Percentiles rank a stretch among this genome's conserved stretches.
phyloP scores from a whole-genome alignment of 257 asterid genomes.

The Dorcoceras hygrometricum region DNA sequence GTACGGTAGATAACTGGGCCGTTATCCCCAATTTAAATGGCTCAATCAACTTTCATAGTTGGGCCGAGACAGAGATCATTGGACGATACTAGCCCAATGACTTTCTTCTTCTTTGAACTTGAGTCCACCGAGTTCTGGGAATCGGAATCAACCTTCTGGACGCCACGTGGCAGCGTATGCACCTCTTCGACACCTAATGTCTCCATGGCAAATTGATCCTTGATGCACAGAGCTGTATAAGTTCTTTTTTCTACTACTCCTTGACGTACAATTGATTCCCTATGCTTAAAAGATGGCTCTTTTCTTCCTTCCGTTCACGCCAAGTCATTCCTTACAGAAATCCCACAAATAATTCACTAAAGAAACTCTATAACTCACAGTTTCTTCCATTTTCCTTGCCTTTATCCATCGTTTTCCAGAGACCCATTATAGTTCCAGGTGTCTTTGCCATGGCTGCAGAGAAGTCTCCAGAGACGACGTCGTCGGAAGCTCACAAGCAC shows the following conservation, averaged over 20 bases:
- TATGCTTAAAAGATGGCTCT: slow-evolving; percentile 47
- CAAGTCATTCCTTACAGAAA: slow-evolving; percentile 22
- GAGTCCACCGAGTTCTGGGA: no score
- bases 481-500: slow-evolving; percentile 41
- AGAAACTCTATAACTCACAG: slow-evolving; percentile 2
- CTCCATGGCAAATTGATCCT: no score
- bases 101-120: no score
- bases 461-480: slow-evolving; percentile 34
- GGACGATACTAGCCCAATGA: no score
- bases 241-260: slow-evolving; percentile 2
- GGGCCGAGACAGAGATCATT: no score
- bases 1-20: no score
- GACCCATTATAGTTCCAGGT: slow-evolving; percentile 36
- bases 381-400: slow-evolving; percentile 31
- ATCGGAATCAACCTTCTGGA: no score
- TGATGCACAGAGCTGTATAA: slow-evolving; percentile 5
- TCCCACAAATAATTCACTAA: slow-evolving; percentile 26
- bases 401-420: slow-evolving; percentile 29
- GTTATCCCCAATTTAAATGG: no score
- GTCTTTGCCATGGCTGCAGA: slow-evolving; percentile 61
- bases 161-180: no score
- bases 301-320: slow-evolving; percentile 36
- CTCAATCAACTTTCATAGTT: no score
- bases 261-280: neutral
- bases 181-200: no score